Base-by-base conservation (phyloP, 1,284 basidiomycete genomes). In the Coniophora puteana region DNA sequence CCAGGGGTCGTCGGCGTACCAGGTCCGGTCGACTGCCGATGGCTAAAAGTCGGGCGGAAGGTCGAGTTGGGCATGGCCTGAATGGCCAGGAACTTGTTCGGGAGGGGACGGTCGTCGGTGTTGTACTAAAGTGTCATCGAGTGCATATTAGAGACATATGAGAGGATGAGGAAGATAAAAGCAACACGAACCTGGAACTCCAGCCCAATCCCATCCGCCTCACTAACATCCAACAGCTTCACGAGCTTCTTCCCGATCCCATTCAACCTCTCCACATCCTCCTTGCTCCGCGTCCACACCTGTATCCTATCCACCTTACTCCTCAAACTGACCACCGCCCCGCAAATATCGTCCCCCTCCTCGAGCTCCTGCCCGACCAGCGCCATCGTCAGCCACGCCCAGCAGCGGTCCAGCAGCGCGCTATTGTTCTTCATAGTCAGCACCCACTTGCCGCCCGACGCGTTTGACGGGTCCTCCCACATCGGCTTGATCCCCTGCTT, bases 381-480 rank as follows among this genome's bases (percentile, higher is more conserved):
- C 1, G 87, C 91, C 80, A 96, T 88, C 12, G 89, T 83, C 24
- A 96, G 72, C 80, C 88, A 94, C 38, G 78, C 76, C 93, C 93
- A 97, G 62, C 83, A 89, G 23, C 85, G 74, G 67, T 97, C 93
- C 34, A 95, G 68, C 47, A 94, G 61, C 25, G 68, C 67, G 4
- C 86, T 80, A 52, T 87, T 89, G 46, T 84, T 82, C 63, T 86
- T 87, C 80, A 96, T 89, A 50, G 93, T 92, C 39, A 96, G 65
- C 14, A 92, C 89, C 93, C 93, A 97, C 65, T 94, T 94, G 26
- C 93, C 93, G 18, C 93, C 93, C 36, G 83, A 75, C 8, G 87
- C 85, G 60, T 97, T 97, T 35, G 91, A 88, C 18, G 81, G 80
- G 59, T 96, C 93, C 66, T 96, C 93, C 93, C 93, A 96, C 89